phyloP scores from a whole-genome alignment of 2,329 filamentous ascomycete genomes.

The Talaromyces sp. region DNA sequence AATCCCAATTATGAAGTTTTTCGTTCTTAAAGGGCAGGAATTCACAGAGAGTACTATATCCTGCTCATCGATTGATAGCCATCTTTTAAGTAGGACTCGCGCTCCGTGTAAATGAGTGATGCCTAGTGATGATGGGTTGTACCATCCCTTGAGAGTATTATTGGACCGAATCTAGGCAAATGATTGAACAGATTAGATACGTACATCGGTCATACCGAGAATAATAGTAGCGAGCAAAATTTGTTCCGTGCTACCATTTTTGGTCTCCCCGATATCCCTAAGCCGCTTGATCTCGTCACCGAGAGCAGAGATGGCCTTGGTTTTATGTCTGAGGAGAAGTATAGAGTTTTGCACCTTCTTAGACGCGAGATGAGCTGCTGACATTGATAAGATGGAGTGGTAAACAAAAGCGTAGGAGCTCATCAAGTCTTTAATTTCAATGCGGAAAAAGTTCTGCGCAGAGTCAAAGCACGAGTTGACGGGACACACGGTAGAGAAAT shows the following conservation, averaged over 20 bases:
- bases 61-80: constrained; percentile 1
- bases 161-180: not conserved
- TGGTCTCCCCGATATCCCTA: not conserved
- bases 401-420: not conserved
- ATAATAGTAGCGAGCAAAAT: not conserved
- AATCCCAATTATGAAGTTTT: not conserved
- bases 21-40: not conserved
- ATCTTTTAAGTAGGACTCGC: constrained; percentile 9
- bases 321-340: not conserved
- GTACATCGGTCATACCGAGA: not conserved
- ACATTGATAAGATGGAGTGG: not conserved
- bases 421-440: not conserved
- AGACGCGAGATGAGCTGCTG: not conserved
- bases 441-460: not conserved
- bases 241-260: not conserved
- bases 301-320: not conserved
- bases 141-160: not conserved
- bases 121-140: not conserved
- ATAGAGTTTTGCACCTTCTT: not conserved
- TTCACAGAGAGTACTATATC: not conserved
- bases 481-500: not conserved
- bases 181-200: not conserved
- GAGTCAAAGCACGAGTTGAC: not conserved
- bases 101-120: constrained; percentile 4
- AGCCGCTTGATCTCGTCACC: not conserved